These are phyloP conservation scores for Colletotrichum cereale DNA, from an alignment of 2,329 filamentous ascomycete genomes.

Conservation along the genomic window DNA sequence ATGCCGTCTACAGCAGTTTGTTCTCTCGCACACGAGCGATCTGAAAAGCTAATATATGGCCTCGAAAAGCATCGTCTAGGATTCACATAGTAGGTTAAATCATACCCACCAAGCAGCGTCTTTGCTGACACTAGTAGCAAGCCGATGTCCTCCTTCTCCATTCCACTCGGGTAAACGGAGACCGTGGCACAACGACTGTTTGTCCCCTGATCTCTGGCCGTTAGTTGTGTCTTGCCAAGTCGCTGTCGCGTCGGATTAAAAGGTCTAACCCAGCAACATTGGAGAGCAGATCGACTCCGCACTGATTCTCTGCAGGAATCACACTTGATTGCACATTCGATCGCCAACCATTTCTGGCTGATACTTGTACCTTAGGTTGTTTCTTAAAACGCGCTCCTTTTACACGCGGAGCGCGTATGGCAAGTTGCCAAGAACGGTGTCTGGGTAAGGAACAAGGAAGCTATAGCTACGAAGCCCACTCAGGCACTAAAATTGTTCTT, in stretches of 20 bases:
- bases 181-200: background rate
- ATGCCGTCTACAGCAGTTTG: conserved; percentile 98
- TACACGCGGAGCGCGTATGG: conserved; percentile 32
- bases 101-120: background rate
- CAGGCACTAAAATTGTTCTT: conserved; percentile 23
- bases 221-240: conserved; percentile 13
- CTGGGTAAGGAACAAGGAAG: conserved; percentile 39
- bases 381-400: conserved; percentile 31
- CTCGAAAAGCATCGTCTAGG: conserved; percentile 62
- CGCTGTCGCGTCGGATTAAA: conserved; percentile 8
- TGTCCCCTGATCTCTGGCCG: background rate
- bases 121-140: conserved; percentile 16
- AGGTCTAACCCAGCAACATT: conserved; percentile 36
- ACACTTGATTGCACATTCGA: conserved; percentile 17
- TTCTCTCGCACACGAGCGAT: conserved; percentile 89
- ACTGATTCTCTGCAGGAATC: conserved; percentile 40
- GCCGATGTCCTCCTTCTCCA: background rate
- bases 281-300: conserved; percentile 31
- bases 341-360: conserved; percentile 39
- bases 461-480: conserved; percentile 19
- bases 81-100: conserved; percentile 44
- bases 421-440: conserved; percentile 30
- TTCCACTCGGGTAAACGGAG: background rate
- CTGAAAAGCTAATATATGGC: conserved; percentile 71
- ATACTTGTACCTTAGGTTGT: conserved; percentile 43